Percentiles rank a stretch among this genome's conserved stretches.
Conservation (phyloP, 306 rosid species). For the Fagus crenata region DNA sequence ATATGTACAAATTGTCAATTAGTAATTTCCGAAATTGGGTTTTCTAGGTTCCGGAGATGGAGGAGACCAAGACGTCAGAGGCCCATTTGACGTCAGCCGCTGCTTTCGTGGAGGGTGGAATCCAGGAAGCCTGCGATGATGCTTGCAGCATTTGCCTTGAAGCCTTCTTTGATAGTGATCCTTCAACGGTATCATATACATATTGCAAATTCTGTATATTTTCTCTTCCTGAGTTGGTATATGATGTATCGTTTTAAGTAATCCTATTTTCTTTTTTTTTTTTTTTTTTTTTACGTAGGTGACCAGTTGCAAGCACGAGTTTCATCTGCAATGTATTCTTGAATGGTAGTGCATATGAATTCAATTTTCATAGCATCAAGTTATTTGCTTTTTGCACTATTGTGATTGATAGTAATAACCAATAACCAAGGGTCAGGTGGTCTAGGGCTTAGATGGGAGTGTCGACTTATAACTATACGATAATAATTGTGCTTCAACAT, state of each 20-base stretch:
- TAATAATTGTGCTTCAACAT: not conserved
- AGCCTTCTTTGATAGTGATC: constrained; percentile 79
- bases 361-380: constrained; percentile 12
- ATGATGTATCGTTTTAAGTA: constrained; percentile 21
- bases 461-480: not conserved
- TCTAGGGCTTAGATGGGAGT: constrained; percentile 3
- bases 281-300: constrained; percentile 55
- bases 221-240: constrained; percentile 9
- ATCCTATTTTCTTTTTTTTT: constrained; percentile 7
- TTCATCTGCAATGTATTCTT: constrained; percentile 95
- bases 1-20: not conserved
- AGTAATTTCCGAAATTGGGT: not conserved
- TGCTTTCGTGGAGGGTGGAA: constrained; percentile 97
- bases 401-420: not conserved
- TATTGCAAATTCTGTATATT: not conserved
- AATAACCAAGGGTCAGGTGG: not conserved
- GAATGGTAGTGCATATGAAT: constrained; percentile 65
- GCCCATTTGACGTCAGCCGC: constrained; percentile 89
- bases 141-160: constrained; percentile 97
- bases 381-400: not conserved
- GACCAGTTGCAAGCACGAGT: constrained; percentile 88
- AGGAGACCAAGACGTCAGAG: constrained; percentile 54
- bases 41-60: constrained; percentile 55
- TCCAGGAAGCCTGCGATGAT: constrained; percentile 94
- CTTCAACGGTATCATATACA: constrained; percentile 61